Percentiles rank a stretch among this genome's conserved stretches.
Conservation (phyloP, 2,329 filamentous ascomycete genomes). For the Penicillium nordicum region DNA sequence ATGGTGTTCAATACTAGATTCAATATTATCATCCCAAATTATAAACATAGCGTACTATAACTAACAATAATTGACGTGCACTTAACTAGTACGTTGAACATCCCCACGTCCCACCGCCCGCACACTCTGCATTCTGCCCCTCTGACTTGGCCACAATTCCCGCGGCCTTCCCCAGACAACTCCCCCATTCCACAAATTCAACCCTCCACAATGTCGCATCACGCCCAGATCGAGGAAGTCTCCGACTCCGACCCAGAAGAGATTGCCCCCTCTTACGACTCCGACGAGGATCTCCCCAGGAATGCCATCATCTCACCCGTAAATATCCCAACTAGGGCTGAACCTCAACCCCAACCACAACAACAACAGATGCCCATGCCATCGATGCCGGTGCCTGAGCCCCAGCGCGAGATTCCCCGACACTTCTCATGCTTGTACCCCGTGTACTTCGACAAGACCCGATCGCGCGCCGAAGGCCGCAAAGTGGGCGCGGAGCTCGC, state of each 20-base stretch:
- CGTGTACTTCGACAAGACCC: slow-evolving; percentile 80
- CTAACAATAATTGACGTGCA: neutral
- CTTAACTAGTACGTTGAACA: neutral
- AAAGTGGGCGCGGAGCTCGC: slow-evolving; percentile 71
- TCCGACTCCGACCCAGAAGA: slow-evolving; percentile 89
- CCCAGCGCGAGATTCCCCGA: slow-evolving; percentile 59
- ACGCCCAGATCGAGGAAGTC: slow-evolving; percentile 89
- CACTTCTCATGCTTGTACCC: slow-evolving; percentile 89
- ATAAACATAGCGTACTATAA: neutral
- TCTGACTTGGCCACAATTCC: slow-evolving; percentile 22
- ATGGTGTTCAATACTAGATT: neutral
- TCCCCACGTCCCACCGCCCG: slow-evolving; percentile 12
- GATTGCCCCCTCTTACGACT: slow-evolving; percentile 69
- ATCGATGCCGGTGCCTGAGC: slow-evolving; percentile 33
- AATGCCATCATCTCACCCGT: slow-evolving; percentile 40
- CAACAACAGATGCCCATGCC: slow-evolving; percentile 12
- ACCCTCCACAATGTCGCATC: slow-evolving; percentile 61
- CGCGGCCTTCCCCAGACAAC: slow-evolving; percentile 14
- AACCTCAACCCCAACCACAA: slow-evolving; percentile 5
- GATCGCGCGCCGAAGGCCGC: slow-evolving; percentile 69
- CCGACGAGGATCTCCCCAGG: slow-evolving; percentile 34
- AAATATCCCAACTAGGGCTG: slow-evolving; percentile 23
- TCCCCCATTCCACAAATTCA: neutral
- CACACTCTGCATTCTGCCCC: slow-evolving; percentile 14
- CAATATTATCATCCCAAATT: neutral